Evolutionary conservation across 106 monocot genomes (phyloP).

Genomic region (Phalaenopsis equestris): DNA sequence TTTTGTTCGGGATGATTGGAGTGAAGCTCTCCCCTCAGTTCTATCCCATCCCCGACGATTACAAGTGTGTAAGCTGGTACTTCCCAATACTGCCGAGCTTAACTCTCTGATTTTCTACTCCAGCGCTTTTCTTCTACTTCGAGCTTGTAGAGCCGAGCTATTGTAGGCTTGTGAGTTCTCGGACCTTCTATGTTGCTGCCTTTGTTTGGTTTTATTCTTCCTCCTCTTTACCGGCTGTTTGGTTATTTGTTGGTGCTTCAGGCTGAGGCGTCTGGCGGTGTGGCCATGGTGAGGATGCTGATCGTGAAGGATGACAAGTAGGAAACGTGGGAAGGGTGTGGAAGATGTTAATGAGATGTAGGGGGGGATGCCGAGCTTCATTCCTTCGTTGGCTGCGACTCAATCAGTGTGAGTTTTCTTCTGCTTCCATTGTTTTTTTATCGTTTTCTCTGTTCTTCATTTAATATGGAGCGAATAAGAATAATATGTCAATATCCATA

Average conservation of each 20-base stretch:
- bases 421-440: background rate
- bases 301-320: background rate
- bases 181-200: background rate
- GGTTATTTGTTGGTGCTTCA: background rate
- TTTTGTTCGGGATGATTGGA: background rate
- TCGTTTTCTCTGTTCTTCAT: background rate
- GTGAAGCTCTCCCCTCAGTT: background rate
- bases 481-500: background rate
- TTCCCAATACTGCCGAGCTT: background rate
- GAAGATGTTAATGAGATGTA: background rate
- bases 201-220: background rate
- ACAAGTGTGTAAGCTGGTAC: background rate
- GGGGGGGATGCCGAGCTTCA: constrained; percentile 8
- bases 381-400: background rate
- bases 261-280: background rate
- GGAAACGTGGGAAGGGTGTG: background rate
- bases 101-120: background rate
- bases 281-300: background rate
- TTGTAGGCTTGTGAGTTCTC: background rate
- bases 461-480: background rate
- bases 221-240: background rate
- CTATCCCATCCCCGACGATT: background rate
- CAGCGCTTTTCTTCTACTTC: background rate
- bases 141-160: background rate
- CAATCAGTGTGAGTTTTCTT: background rate